Conservation (phyloP, 768 basidiomycete species). For the Lactarius sanguifluus region DNA sequence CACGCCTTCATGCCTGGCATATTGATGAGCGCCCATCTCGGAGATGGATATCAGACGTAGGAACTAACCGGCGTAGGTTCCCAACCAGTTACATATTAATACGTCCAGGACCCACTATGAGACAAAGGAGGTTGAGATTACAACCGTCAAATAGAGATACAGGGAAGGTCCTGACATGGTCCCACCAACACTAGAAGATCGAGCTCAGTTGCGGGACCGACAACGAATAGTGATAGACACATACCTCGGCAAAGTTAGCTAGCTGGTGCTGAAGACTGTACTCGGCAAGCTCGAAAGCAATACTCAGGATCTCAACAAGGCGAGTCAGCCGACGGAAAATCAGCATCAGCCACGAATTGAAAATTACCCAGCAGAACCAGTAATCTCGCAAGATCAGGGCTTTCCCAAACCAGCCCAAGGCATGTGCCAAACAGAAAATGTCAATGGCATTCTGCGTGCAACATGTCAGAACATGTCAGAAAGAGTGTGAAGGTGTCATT, state of each 20-base stretch:
- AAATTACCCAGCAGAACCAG: slow-evolving; percentile 88
- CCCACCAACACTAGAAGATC: slow-evolving; percentile 79
- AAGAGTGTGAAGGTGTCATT: slow-evolving; percentile 29
- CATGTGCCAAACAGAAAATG: slow-evolving; percentile 83
- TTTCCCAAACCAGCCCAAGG: slow-evolving; percentile 89
- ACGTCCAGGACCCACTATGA: slow-evolving; percentile 84
- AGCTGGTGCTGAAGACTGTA: slow-evolving; percentile 86
- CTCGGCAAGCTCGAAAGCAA: slow-evolving; percentile 87
- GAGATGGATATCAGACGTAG: slow-evolving; percentile 31
- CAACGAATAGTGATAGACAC: slow-evolving; percentile 33
- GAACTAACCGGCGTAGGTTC: slow-evolving; percentile 68
- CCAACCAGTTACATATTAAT: slow-evolving; percentile 84
- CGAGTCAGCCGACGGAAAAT: slow-evolving; percentile 26
- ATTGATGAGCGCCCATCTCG: slow-evolving; percentile 26
- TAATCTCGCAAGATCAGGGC: slow-evolving; percentile 88
- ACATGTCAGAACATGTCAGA: slow-evolving; percentile 11
- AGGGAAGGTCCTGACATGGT: slow-evolving; percentile 60
- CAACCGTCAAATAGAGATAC: slow-evolving; percentile 10
- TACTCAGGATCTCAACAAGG: slow-evolving; percentile 66
- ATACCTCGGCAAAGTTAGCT: slow-evolving; percentile 84
- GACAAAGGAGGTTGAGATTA: slow-evolving; percentile 13
- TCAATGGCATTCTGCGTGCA: slow-evolving; percentile 67
- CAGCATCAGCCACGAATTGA: slow-evolving; percentile 10
- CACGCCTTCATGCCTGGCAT: slow-evolving; percentile 81
- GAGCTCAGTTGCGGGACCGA: slow-evolving; percentile 29